Conservation (phyloP, 2,329 filamentous ascomycete species). For the Microdochium bolleyi region DNA sequence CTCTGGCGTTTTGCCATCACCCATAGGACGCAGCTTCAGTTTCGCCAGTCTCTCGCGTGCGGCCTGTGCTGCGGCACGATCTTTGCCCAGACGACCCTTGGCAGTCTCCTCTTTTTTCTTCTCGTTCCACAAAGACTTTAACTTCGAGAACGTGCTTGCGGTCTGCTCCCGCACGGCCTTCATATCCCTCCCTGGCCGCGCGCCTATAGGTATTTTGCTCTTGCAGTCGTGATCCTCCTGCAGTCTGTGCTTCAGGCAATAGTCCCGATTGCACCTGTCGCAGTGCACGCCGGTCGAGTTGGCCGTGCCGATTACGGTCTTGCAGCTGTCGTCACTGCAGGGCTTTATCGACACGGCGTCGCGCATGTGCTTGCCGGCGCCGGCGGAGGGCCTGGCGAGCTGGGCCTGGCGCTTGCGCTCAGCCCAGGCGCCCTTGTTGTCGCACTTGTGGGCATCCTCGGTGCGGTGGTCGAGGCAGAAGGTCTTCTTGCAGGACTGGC, state of each 20-base stretch:
- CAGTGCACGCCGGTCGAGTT: constrained; percentile 65
- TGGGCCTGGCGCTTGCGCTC: constrained; percentile 46
- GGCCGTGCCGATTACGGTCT: constrained; percentile 62
- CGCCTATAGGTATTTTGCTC: constrained; percentile 57
- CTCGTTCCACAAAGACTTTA: constrained; percentile 72
- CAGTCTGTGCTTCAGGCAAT: constrained; percentile 72
- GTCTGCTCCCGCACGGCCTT: constrained; percentile 52
- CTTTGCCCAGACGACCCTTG: not conserved
- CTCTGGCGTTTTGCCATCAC: constrained; percentile 69
- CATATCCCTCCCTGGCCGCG: constrained; percentile 28
- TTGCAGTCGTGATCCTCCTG: constrained; percentile 78
- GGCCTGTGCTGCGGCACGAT: not conserved
- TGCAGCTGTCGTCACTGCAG: constrained; percentile 59
- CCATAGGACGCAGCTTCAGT: constrained; percentile 83
- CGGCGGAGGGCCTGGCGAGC: constrained; percentile 43
- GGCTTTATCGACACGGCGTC: constrained; percentile 55
- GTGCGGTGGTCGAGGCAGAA: constrained; percentile 93
- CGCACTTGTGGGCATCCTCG: constrained; percentile 70
- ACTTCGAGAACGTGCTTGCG: constrained; percentile 63
- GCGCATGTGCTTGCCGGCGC: constrained; percentile 43
- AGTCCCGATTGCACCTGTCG: constrained; percentile 60
- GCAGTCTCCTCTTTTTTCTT: constrained; percentile 58
- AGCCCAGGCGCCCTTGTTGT: constrained; percentile 54
- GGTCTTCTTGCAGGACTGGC: constrained; percentile 76
- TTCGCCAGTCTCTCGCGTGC: constrained; percentile 45